phyloP scores from a whole-genome alignment of 2,329 filamentous ascomycete species.

The Triangularia setosa region DNA sequence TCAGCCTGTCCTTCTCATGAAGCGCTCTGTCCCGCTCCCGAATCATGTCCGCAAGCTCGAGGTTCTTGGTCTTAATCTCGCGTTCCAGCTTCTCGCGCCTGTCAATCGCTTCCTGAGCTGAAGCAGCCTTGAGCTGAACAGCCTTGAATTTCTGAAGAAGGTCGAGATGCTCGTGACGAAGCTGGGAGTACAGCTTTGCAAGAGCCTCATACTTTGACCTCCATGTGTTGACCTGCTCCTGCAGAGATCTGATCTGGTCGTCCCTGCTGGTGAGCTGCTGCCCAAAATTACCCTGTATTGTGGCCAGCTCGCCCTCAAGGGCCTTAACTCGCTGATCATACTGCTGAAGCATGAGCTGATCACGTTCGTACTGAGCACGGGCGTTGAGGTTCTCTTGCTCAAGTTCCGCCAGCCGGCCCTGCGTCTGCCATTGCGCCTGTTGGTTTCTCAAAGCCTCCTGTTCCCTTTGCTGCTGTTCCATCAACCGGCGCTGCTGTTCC shows the following conservation, averaged over 20 bases:
- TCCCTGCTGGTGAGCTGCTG: constrained; percentile 88
- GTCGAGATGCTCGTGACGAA: constrained; percentile 91
- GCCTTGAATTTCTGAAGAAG: constrained; percentile 94
- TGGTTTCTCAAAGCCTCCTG: constrained; percentile 86
- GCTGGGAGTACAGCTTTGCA: constrained; percentile 93
- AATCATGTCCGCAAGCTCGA: constrained; percentile 99
- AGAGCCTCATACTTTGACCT: constrained; percentile 93
- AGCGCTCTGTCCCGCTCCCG: constrained; percentile 89
- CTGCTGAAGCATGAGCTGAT: constrained; percentile 94
- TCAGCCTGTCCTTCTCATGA: constrained; percentile 86
- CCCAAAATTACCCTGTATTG: constrained; percentile 76
- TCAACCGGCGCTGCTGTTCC: constrained; percentile 82
- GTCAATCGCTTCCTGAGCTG: constrained; percentile 94
- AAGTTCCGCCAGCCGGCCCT: constrained; percentile 90
- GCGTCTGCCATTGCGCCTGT: constrained; percentile 89
- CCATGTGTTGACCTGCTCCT: constrained; percentile 98
- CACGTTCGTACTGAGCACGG: constrained; percentile 91
- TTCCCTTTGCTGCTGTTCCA: constrained; percentile 84
- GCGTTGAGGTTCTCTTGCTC: constrained; percentile 94
- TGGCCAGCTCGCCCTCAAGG: constrained; percentile 78
- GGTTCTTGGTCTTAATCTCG: constrained; percentile 98
- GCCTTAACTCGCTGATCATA: constrained; percentile 94
- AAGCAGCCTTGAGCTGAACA: constrained; percentile 93
- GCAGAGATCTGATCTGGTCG: constrained; percentile 85
- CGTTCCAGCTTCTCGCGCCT: constrained; percentile 90